Conservation (phyloP, 2,329 filamentous ascomycete genomes). For the Alternaria brassicae region DNA sequence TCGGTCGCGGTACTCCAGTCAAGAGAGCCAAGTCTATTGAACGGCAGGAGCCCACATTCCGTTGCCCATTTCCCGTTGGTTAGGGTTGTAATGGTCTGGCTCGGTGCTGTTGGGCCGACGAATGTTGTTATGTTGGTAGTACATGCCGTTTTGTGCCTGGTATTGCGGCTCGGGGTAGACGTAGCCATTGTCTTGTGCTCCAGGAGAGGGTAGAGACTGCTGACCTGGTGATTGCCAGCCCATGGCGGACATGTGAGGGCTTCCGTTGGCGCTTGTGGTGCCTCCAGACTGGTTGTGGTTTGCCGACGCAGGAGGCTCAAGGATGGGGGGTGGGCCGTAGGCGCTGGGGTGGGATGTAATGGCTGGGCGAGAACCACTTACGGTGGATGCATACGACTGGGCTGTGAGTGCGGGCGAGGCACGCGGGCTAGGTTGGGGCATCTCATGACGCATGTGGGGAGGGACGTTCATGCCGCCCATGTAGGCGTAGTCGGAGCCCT, state of each 20-base stretch:
- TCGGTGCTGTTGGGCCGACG: slow-evolving; percentile 79
- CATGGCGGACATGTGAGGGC: slow-evolving; percentile 81
- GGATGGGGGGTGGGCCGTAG: slow-evolving; percentile 82
- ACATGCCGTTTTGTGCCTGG: slow-evolving; percentile 67
- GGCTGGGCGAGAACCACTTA: slow-evolving; percentile 59
- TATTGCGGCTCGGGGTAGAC: slow-evolving; percentile 79
- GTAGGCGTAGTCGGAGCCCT: slow-evolving; percentile 74
- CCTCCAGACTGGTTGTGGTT: slow-evolving; percentile 73
- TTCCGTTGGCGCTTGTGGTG: slow-evolving; percentile 72
- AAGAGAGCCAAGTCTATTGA: slow-evolving; percentile 40
- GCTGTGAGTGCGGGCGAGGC: slow-evolving; percentile 69
- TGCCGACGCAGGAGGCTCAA: slow-evolving; percentile 80
- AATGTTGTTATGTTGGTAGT: slow-evolving; percentile 74
- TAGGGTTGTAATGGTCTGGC: slow-evolving; percentile 58
- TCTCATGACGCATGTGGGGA: slow-evolving; percentile 78
- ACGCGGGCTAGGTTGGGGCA: slow-evolving; percentile 73
- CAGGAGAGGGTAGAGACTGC: slow-evolving; percentile 73
- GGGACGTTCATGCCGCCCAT: slow-evolving; percentile 81
- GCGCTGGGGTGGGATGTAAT: slow-evolving; percentile 85
- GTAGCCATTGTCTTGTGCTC: slow-evolving; percentile 73
- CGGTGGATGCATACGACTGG: slow-evolving; percentile 67
- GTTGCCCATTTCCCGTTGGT: slow-evolving; percentile 47
- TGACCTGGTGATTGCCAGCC: slow-evolving; percentile 89
- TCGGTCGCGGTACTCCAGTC: neutral
- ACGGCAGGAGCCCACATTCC: slow-evolving; percentile 54